phyloP scores from a whole-genome alignment of 768 basidiomycete species.

The Mrakia hoshinonis region DNA sequence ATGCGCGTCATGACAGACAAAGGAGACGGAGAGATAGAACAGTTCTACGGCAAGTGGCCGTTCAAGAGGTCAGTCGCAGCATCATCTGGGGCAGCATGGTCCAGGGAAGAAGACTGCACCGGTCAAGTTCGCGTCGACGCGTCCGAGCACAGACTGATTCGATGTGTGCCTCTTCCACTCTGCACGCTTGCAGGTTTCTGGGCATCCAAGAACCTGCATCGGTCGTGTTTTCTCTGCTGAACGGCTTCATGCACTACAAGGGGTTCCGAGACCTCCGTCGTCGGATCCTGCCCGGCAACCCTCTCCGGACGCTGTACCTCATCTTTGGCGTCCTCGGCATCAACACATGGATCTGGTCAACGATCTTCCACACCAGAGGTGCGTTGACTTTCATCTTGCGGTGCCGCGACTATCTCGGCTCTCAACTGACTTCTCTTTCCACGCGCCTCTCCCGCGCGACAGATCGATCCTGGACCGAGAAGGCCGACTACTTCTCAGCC shows the following conservation, averaged over 20 bases:
- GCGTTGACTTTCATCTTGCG: conserved; percentile 34
- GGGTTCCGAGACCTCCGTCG: conserved; percentile 45
- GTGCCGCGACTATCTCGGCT: background rate
- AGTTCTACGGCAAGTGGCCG: conserved; percentile 95
- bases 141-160: background rate
- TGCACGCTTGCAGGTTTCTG: background rate
- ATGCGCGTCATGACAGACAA: conserved; percentile 50
- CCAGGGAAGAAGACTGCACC: background rate
- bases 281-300: conserved; percentile 35
- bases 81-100: background rate
- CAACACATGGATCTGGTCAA: conserved; percentile 88
- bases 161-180: background rate
- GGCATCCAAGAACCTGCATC: conserved; percentile 93
- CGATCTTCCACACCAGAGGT: conserved; percentile 90
- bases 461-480: conserved; percentile 79
- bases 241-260: conserved; percentile 63
- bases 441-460: background rate
- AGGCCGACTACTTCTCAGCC: conserved; percentile 90
- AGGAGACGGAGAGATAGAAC: conserved; percentile 46
- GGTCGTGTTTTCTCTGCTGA: conserved; percentile 78
- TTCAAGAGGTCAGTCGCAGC: conserved; percentile 72
- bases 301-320: conserved; percentile 45
- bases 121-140: background rate
- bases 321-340: conserved; percentile 61
- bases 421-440: background rate